Evolutionary conservation across 2,329 filamentous ascomycete genomes (phyloP).

Genomic region (Monosporascus sp.): DNA sequence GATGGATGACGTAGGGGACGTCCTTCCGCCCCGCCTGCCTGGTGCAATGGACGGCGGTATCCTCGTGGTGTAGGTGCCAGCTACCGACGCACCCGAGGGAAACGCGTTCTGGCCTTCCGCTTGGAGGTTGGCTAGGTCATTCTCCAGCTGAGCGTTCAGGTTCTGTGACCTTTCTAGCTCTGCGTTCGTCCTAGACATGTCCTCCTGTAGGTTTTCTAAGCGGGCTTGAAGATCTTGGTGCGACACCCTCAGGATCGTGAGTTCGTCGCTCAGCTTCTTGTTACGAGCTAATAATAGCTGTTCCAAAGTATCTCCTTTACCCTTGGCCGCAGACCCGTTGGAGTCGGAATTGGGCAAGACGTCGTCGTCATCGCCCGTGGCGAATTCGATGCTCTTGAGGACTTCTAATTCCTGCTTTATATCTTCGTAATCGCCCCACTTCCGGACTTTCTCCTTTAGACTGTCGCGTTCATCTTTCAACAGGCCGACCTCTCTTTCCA

Average conservation of each 20-base stretch:
- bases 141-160: slow-evolving; percentile 84
- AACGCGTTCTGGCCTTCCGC: slow-evolving; percentile 79
- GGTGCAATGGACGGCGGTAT: slow-evolving; percentile 61
- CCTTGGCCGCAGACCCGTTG: slow-evolving; percentile 49
- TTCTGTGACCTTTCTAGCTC: slow-evolving; percentile 82
- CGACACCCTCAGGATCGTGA: slow-evolving; percentile 87
- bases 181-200: slow-evolving; percentile 75
- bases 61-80: slow-evolving; percentile 76
- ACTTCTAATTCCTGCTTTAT: slow-evolving; percentile 95
- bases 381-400: slow-evolving; percentile 95
- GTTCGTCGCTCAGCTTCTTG: slow-evolving; percentile 92
- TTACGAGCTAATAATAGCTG: slow-evolving; percentile 88
- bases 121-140: slow-evolving; percentile 84
- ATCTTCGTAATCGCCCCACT: slow-evolving; percentile 92
- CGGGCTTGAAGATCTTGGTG: slow-evolving; percentile 85
- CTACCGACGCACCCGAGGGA: slow-evolving; percentile 85
- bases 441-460: slow-evolving; percentile 76
- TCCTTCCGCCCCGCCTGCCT: slow-evolving; percentile 60
- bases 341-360: slow-evolving; percentile 38
- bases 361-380: slow-evolving; percentile 80
- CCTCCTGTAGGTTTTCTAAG: slow-evolving; percentile 75
- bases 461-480: slow-evolving; percentile 76
- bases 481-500: slow-evolving; percentile 72
- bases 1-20: slow-evolving; percentile 94
- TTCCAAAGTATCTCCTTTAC: slow-evolving; percentile 77